Percentiles rank a stretch among this genome's conserved stretches.
phyloP scores from a whole-genome alignment of 768 basidiomycete species.

The Tricholoma flavovirens region DNA sequence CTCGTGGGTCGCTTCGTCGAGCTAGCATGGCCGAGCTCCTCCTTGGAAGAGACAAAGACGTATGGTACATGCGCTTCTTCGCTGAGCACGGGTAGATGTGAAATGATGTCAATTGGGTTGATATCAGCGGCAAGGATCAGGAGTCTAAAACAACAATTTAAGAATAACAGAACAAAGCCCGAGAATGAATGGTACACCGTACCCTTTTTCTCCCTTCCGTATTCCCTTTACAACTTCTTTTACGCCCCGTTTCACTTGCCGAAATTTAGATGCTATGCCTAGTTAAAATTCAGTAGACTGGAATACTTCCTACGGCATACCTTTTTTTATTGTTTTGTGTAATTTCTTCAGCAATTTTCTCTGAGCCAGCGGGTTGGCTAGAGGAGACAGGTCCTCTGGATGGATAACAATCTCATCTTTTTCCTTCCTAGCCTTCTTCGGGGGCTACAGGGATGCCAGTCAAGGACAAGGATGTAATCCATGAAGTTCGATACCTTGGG shows the following conservation, averaged over 20 bases:
- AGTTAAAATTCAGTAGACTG: slow-evolving; percentile 1
- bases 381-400: slow-evolving; percentile 82
- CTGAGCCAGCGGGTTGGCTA: slow-evolving; percentile 89
- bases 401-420: slow-evolving; percentile 64
- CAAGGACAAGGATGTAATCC: slow-evolving; percentile 5
- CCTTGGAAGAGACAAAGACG: slow-evolving; percentile 85
- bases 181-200: slow-evolving; percentile 21
- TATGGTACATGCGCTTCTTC: slow-evolving; percentile 93
- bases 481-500: slow-evolving; percentile 22
- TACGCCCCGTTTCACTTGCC: slow-evolving; percentile 95
- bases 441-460: slow-evolving; percentile 24
- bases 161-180: neutral
- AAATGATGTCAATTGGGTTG: slow-evolving; percentile 97
- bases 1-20: slow-evolving; percentile 98
- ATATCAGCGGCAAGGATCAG: slow-evolving; percentile 95
- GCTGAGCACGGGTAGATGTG: slow-evolving; percentile 89
- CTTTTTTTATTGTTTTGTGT: slow-evolving; percentile 92
- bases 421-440: slow-evolving; percentile 61
- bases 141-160: slow-evolving; percentile 41
- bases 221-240: slow-evolving; percentile 99
- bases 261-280: slow-evolving; percentile 76
- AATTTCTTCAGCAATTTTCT: slow-evolving; percentile 93
- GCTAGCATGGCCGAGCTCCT: slow-evolving; percentile 92
- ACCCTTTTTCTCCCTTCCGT: slow-evolving; percentile 97
- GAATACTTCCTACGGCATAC: slow-evolving; percentile 28